Evolutionary conservation across 2,329 filamentous ascomycete genomes (phyloP).

Genomic region (Ceratocystis destructans): DNA sequence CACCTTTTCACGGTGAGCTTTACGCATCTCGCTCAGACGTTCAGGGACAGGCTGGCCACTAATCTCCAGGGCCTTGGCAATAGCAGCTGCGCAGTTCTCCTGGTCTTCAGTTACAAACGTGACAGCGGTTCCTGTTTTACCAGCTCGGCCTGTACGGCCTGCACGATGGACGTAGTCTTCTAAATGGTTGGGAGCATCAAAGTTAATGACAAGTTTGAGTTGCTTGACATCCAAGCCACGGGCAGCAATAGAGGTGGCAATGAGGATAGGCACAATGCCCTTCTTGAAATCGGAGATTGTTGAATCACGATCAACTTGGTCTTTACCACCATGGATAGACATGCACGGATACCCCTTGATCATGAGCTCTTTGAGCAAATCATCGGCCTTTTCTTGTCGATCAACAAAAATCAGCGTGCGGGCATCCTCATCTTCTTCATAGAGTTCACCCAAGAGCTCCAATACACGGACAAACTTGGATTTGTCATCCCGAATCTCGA

Average conservation of each 20-base stretch:
- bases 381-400: conserved; percentile 78
- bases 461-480: conserved; percentile 75
- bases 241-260: conserved; percentile 90
- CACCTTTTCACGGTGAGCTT: conserved; percentile 74
- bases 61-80: conserved; percentile 83
- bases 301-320: conserved; percentile 84
- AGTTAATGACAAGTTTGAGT: conserved; percentile 90
- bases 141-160: conserved; percentile 84
- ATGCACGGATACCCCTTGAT: conserved; percentile 79
- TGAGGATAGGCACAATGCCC: conserved; percentile 74
- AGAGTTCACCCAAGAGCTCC: conserved; percentile 74
- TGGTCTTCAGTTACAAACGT: conserved; percentile 89
- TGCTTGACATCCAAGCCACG: conserved; percentile 93
- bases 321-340: conserved; percentile 87
- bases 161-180: conserved; percentile 95
- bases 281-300: conserved; percentile 89
- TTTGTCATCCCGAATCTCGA: conserved; percentile 71
- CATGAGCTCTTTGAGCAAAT: conserved; percentile 62
- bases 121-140: conserved; percentile 86
- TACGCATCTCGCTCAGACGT: conserved; percentile 48
- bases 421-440: conserved; percentile 76
- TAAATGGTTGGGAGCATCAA: conserved; percentile 81
- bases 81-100: conserved; percentile 76
- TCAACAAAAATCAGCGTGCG: conserved; percentile 86
- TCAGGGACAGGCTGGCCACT: conserved; percentile 75